Percentiles rank a stretch among this genome's conserved stretches.
These are phyloP conservation scores for Hysterium pulicare DNA, from an alignment of 2,329 filamentous ascomycete genomes.

Conservation along the genomic window DNA sequence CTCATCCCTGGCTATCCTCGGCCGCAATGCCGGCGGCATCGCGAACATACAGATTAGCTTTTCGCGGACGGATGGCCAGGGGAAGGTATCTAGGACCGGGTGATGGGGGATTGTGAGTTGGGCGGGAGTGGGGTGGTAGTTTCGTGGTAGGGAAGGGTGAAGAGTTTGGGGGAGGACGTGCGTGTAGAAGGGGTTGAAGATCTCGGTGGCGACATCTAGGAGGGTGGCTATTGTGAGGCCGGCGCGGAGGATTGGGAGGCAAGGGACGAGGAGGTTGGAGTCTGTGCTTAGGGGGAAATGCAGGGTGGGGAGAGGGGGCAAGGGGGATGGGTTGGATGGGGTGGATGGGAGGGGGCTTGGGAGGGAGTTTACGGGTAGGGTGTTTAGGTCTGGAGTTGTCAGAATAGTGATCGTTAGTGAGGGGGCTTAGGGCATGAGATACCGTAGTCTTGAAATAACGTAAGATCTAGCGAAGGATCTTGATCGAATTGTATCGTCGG, in stretches of 20 bases:
- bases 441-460: background rate
- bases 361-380: too few species aligned
- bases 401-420: too few species aligned
- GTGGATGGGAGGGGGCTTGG: background rate
- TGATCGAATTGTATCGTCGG: background rate
- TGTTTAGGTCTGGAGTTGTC: background rate
- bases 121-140: conserved; percentile 51
- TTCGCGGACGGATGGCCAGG: conserved; percentile 55
- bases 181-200: conserved; percentile 19
- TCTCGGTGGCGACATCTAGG: conserved; percentile 11
- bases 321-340: background rate
- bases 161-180: conserved; percentile 14
- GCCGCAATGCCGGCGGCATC: conserved; percentile 47
- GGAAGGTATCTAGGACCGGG: conserved; percentile 56
- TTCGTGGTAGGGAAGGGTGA: conserved; percentile 14
- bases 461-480: background rate
- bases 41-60: conserved; percentile 49
- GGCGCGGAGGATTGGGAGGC: conserved; percentile 36
- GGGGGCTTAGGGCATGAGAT: too few species aligned
- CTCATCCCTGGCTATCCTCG: conserved; percentile 34
- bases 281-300: conserved; percentile 15
- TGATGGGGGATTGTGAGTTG: conserved; percentile 55
- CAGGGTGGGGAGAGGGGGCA: background rate
- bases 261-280: conserved; percentile 28
- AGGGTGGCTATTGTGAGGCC: conserved; percentile 14